Percentiles rank a stretch among this genome's conserved stretches.
Evolutionary conservation across 306 rosid genomes (phyloP).

Genomic region (Acacia acuminata): DNA sequence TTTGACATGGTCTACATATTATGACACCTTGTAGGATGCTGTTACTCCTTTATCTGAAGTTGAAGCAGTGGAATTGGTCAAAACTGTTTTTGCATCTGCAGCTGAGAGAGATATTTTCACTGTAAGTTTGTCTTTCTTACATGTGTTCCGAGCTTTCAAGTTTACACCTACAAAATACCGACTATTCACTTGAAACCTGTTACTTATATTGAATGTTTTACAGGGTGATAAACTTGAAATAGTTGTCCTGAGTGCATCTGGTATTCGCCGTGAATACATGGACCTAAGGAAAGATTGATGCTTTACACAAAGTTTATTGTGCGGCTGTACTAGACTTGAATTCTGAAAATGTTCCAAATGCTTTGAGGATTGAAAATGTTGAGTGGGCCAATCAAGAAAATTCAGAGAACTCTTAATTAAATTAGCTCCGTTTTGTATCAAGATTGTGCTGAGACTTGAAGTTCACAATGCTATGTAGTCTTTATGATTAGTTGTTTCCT

Average conservation of each 20-base stretch:
- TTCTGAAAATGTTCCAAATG: constrained; percentile 29
- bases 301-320: constrained; percentile 19
- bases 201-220: constrained; percentile 23
- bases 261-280: constrained; percentile 63
- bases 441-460: neutral
- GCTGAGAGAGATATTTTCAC: constrained; percentile 96
- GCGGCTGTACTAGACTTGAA: constrained; percentile 4
- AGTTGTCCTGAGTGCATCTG: constrained; percentile 64
- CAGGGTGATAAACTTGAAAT: constrained; percentile 56
- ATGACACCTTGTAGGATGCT: constrained; percentile 64
- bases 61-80: constrained; percentile 84
- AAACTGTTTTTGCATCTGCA: constrained; percentile 92
- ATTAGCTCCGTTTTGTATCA: neutral
- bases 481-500: neutral
- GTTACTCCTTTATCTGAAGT: constrained; percentile 88
- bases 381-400: neutral
- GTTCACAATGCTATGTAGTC: neutral
- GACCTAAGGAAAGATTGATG: constrained; percentile 79
- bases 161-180: neutral
- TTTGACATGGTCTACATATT: neutral
- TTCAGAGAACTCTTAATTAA: neutral
- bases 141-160: neutral
- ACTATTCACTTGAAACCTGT: neutral
- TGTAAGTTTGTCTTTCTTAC: constrained; percentile 44
- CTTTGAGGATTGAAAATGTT: constrained; percentile 6